Conservation (phyloP, 768 basidiomycete species). For the Clitopilus passeckerianus region DNA sequence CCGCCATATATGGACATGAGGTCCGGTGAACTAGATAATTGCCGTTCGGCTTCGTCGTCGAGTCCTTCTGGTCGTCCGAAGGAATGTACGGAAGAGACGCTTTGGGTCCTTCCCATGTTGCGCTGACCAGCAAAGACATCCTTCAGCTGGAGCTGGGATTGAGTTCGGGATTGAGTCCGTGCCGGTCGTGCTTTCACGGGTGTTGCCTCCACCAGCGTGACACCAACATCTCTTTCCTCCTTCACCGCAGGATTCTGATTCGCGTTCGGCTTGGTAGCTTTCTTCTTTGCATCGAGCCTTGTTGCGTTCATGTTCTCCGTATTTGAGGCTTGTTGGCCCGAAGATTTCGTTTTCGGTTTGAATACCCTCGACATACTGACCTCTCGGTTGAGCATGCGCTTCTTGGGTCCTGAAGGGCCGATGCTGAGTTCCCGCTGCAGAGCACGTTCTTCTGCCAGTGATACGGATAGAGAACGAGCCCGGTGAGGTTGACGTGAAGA, state of each 20-base stretch:
- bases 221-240: constrained; percentile 23
- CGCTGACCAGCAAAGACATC: constrained; percentile 6
- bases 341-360: constrained; percentile 37
- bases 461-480: constrained; percentile 63
- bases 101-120: constrained; percentile 2
- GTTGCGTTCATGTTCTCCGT: constrained; percentile 8
- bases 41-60: constrained; percentile 34
- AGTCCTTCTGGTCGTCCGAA: constrained; percentile 5
- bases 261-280: constrained; percentile 3
- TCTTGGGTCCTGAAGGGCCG: constrained; percentile 31
- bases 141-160: not conserved
- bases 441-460: constrained; percentile 59
- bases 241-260: constrained; percentile 1
- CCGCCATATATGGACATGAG: constrained; percentile 14
- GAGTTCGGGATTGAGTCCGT: constrained; percentile 6
- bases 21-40: constrained; percentile 39
- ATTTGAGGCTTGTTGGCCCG: constrained; percentile 10
- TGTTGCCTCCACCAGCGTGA: constrained; percentile 51
- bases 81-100: constrained; percentile 1
- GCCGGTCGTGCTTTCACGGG: constrained; percentile 27
- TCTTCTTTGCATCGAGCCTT: constrained; percentile 11
- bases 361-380: constrained; percentile 75
- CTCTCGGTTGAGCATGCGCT: constrained; percentile 59
- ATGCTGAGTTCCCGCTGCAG: constrained; percentile 29
- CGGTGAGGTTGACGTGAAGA: constrained; percentile 30